Evolutionary conservation across 805 yeast genomes (phyloP).

Genomic region (Schwanniomyces occidentalis): DNA sequence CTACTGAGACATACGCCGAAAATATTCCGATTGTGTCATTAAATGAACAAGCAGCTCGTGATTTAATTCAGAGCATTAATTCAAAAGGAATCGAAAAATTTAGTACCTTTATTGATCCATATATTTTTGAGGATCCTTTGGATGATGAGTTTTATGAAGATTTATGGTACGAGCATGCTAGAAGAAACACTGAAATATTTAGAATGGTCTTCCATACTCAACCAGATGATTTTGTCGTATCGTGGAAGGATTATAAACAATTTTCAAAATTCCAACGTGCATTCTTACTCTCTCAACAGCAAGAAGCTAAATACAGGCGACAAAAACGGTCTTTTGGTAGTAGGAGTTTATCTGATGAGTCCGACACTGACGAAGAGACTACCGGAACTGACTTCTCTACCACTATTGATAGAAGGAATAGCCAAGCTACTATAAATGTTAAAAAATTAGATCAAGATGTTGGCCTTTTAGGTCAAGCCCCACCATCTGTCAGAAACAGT

Average conservation of each 20-base stretch:
- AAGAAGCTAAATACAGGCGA: conserved; percentile 32
- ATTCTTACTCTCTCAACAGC: conserved; percentile 44
- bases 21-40: conserved; percentile 45
- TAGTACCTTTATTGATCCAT: conserved; percentile 75
- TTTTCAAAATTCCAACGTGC: conserved; percentile 61
- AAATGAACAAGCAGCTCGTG: conserved; percentile 42
- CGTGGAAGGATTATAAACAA: conserved; percentile 88
- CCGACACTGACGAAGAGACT: conserved; percentile 14
- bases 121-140: conserved; percentile 84
- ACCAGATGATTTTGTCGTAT: conserved; percentile 87
- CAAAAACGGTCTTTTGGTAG: conserved; percentile 15
- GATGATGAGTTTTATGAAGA: conserved; percentile 81
- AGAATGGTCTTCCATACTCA: conserved; percentile 88
- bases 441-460: conserved; percentile 27
- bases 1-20: conserved; percentile 13
- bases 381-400: conserved; percentile 8
- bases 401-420: conserved; percentile 7
- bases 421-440: conserved; percentile 28
- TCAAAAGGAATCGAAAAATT: conserved; percentile 37
- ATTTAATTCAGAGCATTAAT: conserved; percentile 36
- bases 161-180: conserved; percentile 79
- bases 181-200: conserved; percentile 78
- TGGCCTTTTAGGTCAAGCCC: conserved; percentile 39
- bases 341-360: conserved; percentile 9
- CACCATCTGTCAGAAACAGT: conserved; percentile 22